Evolutionary conservation across 2,329 filamentous ascomycete genomes (phyloP), one percentile per base, ranked within the genome.

Genomic region (Domatiomyces globalis): DNA sequence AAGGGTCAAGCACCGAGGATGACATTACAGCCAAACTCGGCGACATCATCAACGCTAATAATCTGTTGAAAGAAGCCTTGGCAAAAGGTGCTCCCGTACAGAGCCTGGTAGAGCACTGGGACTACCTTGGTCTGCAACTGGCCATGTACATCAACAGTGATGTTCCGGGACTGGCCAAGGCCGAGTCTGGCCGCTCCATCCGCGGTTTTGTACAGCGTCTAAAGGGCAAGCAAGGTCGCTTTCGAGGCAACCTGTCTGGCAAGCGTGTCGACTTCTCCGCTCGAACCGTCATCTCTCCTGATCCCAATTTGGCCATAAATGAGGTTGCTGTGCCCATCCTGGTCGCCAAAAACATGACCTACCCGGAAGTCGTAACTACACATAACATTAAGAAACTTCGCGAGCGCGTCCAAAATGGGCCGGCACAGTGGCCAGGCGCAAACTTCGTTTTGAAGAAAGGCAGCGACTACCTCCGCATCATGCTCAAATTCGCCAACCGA

Each of bases 231-330:
- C 90, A 96, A 64, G 92, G 92, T 50, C 86, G 92, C 50, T 98
- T 98, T 69, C 84, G 92, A 70, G 92, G 94, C 53, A 98, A 98
- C 62, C 69, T 98, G 54, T 96, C 90, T 0, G 92, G 92, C 65
- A 98, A 98, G 69, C 90, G 92, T 77, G 92, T 98, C 50, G 90
- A 98, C 65, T 98, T 96, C 68, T 98, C 92, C 9, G 92, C 88
- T 17, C 82, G 92, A 66, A 98, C 92, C 0, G 92, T 98, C 67
- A 98, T 98, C 67, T 95, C 89, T 0, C 92, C 92, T 0, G 92
- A 98, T 67, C 92, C 92, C 2, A 98, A 98, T 61, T 68, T 98
- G 47, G 82, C 85, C 17, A 87, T 98, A 57, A 87, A 96, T 59
- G 83, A 98, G 67, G 92, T 98, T 36, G 90, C 90, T 4, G 83